Base-by-base conservation (phyloP, 176 grass and related monocot genomes). In the Calamus simplicifolius region DNA sequence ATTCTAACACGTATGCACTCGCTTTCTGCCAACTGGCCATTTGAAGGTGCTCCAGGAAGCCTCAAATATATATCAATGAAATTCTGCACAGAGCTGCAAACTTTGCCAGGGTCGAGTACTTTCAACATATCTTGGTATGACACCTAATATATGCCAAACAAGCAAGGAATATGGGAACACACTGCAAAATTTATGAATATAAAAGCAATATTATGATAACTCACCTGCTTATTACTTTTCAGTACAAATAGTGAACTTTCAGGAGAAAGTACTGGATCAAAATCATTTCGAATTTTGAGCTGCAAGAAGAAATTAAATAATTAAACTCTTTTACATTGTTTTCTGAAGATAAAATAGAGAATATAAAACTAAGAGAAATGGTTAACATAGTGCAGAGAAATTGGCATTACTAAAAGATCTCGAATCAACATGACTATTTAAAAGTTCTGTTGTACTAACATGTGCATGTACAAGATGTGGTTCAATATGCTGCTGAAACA, bases 401-500 rank as follows among this genome's bases (percentile, higher is more conserved):
- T 43, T 43, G 10, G 35, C 8, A 43, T 43, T 43, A 43, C 12
- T 43, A 43, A 7, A 43, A 43, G 35, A 43, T 7, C 35, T 43
- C 12, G 10, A 43, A 13, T 43, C 0, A 10, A 43, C 12, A 10
- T 43, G 35, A 43, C 35, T 12, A 75, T 19, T 58, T 2, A 85
- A 75, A 49, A 66, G 21, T 76, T 59, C 68, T 76, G 54, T 82
- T 85, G 93, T 91, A 91, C 93, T 81, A 91, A 97, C 93, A 91
- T 97, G 93, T 84, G 93, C 93, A 97, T 97, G 78, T 21, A 97
- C 87, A 91, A 97, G 93, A 83, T 97, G 93, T 71, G 93, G 93
- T 82, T 97, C 93, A 68, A 97, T 97, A 63, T 91, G 80, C 65
- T 91, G 87, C 59, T 97, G 87, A 80, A 97, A 97, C 52, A 91